These are phyloP conservation scores for Colletotrichum destructivum DNA, from an alignment of 2,329 filamentous ascomycete species.

Conservation along the genomic window DNA sequence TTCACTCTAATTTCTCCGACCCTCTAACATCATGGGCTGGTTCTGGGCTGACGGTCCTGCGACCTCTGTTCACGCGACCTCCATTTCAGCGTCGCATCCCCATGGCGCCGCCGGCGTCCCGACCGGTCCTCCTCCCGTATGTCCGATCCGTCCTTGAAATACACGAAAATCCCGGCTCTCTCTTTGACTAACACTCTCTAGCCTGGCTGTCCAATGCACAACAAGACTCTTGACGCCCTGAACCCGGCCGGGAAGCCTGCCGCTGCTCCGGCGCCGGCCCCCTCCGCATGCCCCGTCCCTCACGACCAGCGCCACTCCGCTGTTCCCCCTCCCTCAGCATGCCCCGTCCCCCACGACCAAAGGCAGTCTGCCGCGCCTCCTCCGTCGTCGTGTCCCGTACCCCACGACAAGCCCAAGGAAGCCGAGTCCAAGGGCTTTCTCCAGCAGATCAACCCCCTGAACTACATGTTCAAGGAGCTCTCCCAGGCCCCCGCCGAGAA, in stretches of 20 bases:
- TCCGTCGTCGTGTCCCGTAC: conserved; percentile 62
- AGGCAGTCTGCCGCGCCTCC: conserved; percentile 46
- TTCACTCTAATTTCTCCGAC: not conserved
- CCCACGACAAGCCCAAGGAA: conserved; percentile 54
- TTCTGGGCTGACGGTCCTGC: conserved; percentile 71
- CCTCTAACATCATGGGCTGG: conserved; percentile 68
- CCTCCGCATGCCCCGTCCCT: conserved; percentile 52
- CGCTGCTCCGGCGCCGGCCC: conserved; percentile 40
- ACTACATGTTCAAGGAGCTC: conserved; percentile 94
- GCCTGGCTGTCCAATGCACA: conserved; percentile 72
- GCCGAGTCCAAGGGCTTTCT: conserved; percentile 62
- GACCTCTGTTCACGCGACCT: conserved; percentile 44
- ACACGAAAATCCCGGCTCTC: not conserved
- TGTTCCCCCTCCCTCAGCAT: conserved; percentile 50
- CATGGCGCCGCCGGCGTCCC: conserved; percentile 41
- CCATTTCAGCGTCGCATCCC: conserved; percentile 43
- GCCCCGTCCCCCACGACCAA: conserved; percentile 49
- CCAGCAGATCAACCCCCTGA: conserved; percentile 78
- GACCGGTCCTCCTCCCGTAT: conserved; percentile 57
- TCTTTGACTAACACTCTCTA: conserved; percentile 50
- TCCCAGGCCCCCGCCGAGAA: conserved; percentile 83
- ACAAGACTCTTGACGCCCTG: conserved; percentile 66
- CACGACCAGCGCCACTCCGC: conserved; percentile 44
- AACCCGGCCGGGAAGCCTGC: conserved; percentile 50
- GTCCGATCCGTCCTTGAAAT: conserved; percentile 39